phyloP scores from a whole-genome alignment of 164 flowering plant species.

The Stephania cephalantha region DNA sequence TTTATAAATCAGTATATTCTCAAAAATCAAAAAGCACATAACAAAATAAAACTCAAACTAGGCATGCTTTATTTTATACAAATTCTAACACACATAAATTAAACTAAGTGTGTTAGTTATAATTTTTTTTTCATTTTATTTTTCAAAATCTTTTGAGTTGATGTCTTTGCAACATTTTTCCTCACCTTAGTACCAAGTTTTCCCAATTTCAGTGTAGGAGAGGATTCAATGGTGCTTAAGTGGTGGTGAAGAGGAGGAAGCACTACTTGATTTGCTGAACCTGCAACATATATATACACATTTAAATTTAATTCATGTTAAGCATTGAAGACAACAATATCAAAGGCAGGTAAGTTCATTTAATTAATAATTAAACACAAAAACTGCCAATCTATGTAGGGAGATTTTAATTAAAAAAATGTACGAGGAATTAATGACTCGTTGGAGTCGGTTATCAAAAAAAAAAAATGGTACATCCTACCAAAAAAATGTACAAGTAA shows the following conservation, averaged over 20 bases:
- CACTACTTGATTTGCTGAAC: conserved; percentile 12
- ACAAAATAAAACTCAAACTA: background rate
- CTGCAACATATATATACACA: conserved; percentile 16
- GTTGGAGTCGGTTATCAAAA: too few species aligned
- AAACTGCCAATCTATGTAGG: too few species aligned
- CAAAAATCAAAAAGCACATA: background rate
- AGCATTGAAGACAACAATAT: background rate
- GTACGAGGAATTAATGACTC: too few species aligned
- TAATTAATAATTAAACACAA: background rate
- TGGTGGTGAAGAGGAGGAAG: background rate
- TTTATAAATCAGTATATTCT: background rate
- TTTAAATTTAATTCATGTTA: background rate
- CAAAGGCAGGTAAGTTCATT: background rate
- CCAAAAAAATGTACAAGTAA: background rate
- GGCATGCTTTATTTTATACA: too few species aligned
- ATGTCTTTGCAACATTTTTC: conserved; percentile 8
- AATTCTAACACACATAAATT: too few species aligned
- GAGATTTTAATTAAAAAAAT: too few species aligned
- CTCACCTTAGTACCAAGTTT: conserved; percentile 21
- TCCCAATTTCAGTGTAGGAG: background rate
- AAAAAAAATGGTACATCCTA: too few species aligned
- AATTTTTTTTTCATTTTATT: background rate
- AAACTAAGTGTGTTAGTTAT: too few species aligned
- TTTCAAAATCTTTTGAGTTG: background rate
- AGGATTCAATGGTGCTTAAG: conserved; percentile 5